phyloP scores from a whole-genome alignment of 1,139 yeast species.

The Candida buenavistaensis region DNA sequence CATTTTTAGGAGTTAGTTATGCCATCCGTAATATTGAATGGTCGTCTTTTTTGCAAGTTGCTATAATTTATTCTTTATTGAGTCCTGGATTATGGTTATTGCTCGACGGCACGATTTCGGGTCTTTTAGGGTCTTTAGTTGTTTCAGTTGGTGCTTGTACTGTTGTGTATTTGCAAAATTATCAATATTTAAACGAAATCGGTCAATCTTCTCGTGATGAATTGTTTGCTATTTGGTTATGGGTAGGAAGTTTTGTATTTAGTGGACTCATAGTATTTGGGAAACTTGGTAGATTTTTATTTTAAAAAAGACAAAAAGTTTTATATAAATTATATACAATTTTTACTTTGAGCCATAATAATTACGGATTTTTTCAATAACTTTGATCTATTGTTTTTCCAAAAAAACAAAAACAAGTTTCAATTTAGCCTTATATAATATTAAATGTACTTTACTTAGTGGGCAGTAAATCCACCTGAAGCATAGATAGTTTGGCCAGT shows the following conservation, averaged over 20 bases:
- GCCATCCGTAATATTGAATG: conserved; percentile 82
- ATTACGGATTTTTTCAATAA: no score
- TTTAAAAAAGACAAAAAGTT: conserved; percentile 14
- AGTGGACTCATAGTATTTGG: conserved; percentile 72
- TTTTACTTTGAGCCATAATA: no score
- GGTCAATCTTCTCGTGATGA: conserved; percentile 20
- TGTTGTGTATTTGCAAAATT: conserved; percentile 34
- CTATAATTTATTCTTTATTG: conserved; percentile 70
- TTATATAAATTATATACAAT: no score
- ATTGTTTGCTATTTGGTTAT: conserved; percentile 42
- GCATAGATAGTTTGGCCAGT: conserved; percentile 70
- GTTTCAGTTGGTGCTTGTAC: conserved; percentile 44
- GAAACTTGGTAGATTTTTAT: conserved; percentile 63
- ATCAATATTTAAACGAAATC: conserved; percentile 14
- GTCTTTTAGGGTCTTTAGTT: conserved; percentile 51
- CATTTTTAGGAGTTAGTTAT: conserved; percentile 80
- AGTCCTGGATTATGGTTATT: conserved; percentile 81
- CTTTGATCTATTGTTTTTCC: no score
- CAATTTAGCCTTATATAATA: no score
- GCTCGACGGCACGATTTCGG: conserved; percentile 72
- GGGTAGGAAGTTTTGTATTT: conserved; percentile 65
- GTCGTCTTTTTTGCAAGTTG: conserved; percentile 74
- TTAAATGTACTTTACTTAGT: no score
- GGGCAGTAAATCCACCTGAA: conserved; percentile 67
- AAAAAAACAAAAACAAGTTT: no score